Conservation (phyloP, 768 basidiomycete species). For the Trametopsis cervina region DNA sequence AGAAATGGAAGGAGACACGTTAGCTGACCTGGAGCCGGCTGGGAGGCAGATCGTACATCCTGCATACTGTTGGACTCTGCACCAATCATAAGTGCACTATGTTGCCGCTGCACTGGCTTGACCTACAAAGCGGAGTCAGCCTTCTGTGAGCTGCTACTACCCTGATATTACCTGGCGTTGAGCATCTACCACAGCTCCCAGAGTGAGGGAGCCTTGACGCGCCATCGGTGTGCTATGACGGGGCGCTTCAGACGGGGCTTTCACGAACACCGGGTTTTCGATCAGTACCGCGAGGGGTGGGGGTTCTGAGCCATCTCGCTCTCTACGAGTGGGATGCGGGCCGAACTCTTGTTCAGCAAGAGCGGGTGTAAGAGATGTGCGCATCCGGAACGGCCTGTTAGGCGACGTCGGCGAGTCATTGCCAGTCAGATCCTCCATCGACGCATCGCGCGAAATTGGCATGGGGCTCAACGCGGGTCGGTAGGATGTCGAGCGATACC, state of each 20-base stretch:
- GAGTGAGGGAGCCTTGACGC: constrained; percentile 29
- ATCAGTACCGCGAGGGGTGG: constrained; percentile 56
- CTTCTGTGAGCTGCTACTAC: no score
- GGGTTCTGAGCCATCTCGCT: constrained; percentile 58
- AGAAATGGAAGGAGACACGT: not conserved
- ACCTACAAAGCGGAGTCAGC: not conserved
- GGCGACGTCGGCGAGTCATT: constrained; percentile 45
- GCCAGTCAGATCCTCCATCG: constrained; percentile 33
- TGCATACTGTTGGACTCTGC: constrained; percentile 3
- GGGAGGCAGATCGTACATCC: not conserved
- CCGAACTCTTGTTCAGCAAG: constrained; percentile 39
- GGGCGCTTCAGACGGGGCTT: constrained; percentile 35
- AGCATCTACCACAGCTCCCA: constrained; percentile 32
- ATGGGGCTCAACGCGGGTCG: constrained; percentile 23
- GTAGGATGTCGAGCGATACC: constrained; percentile 6
- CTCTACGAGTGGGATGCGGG: constrained; percentile 32
- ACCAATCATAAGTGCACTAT: constrained; percentile 7
- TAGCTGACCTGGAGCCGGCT: not conserved
- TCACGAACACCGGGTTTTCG: constrained; percentile 65
- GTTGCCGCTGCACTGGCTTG: constrained; percentile 1
- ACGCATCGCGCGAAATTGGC: constrained; percentile 31
- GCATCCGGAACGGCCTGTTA: constrained; percentile 53
- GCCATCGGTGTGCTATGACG: constrained; percentile 18
- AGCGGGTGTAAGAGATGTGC: constrained; percentile 66
- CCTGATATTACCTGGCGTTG: constrained; percentile 49